These are phyloP conservation scores for Paramecium caudatum DNA, from an alignment of 73 alveolate genomes.

Conservation along the genomic window DNA sequence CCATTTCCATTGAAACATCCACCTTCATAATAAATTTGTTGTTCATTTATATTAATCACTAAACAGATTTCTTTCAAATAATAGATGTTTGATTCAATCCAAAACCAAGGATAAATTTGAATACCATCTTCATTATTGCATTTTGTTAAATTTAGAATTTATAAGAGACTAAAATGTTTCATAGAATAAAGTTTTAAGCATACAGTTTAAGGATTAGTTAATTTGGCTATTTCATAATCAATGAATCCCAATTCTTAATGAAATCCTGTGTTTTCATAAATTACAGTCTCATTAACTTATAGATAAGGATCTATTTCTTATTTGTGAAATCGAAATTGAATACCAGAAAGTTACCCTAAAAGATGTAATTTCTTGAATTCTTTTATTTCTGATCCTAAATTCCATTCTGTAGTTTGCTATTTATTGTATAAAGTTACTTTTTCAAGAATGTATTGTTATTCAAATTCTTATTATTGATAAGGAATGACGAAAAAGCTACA, in stretches of 20 bases:
- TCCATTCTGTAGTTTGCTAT: conserved; percentile 32
- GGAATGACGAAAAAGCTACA: conserved; percentile 19
- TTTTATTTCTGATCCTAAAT: background rate
- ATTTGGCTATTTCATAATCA: background rate
- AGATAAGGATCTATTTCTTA: background rate
- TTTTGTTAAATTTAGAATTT: background rate
- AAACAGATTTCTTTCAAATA: background rate
- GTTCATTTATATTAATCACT: background rate
- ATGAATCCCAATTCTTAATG: conserved; percentile 19
- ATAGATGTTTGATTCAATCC: background rate
- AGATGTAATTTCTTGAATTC: background rate
- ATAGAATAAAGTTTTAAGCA: background rate
- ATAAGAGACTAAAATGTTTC: background rate
- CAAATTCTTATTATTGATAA: conserved; percentile 9
- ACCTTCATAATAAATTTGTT: background rate
- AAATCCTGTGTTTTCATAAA: background rate
- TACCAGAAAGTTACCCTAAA: background rate
- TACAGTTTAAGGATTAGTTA: background rate
- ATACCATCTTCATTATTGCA: background rate
- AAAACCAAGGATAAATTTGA: background rate
- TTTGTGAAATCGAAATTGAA: background rate
- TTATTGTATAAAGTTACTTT: background rate
- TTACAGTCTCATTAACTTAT: background rate
- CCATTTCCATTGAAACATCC: background rate
- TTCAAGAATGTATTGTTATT: conserved; percentile 29